Evolutionary conservation across 495 filamentous ascomycete genomes (phyloP).

Genomic region (Talaromyces trachyspermus): DNA sequence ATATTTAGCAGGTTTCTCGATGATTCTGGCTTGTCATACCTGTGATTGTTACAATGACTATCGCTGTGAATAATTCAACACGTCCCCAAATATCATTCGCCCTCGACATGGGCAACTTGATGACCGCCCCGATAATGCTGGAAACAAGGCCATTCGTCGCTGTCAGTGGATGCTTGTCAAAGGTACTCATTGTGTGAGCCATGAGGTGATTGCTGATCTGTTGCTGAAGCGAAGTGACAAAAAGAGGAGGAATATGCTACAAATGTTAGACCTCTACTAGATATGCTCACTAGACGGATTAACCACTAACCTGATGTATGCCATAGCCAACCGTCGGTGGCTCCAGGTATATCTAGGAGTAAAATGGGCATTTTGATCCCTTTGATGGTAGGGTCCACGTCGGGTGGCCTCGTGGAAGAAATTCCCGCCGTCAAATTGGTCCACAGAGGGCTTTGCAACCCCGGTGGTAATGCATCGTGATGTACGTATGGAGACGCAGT

Average conservation of each 20-base stretch:
- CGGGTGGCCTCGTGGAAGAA: neutral
- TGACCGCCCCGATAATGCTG: slow-evolving; percentile 48
- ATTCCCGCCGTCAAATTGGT: neutral
- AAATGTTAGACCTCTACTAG: too few relatives aligned
- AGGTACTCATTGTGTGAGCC: slow-evolving; percentile 19
- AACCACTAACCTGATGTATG: slow-evolving; percentile 4
- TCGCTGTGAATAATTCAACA: slow-evolving; percentile 38
- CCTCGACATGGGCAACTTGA: slow-evolving; percentile 55
- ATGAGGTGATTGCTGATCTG: slow-evolving; percentile 10
- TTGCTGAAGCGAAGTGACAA: slow-evolving; percentile 8
- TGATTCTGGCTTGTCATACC: slow-evolving; percentile 39
- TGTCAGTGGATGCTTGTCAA: slow-evolving; percentile 15
- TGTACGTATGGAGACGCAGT: neutral
- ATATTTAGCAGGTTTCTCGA: slow-evolving; percentile 35
- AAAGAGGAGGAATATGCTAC: slow-evolving; percentile 13
- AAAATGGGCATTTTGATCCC: neutral
- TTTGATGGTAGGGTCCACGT: too few relatives aligned
- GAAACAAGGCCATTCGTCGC: slow-evolving; percentile 1
- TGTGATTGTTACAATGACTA: slow-evolving; percentile 12
- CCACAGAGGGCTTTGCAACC: too few relatives aligned
- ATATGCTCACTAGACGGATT: neutral
- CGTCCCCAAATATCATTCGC: slow-evolving; percentile 53
- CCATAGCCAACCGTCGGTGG: neutral
- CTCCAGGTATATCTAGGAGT: neutral
- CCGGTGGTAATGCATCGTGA: neutral